These are phyloP conservation scores for Fusarium sp. DNA, from an alignment of 2,329 filamentous ascomycete genomes.

Conservation along the genomic window DNA sequence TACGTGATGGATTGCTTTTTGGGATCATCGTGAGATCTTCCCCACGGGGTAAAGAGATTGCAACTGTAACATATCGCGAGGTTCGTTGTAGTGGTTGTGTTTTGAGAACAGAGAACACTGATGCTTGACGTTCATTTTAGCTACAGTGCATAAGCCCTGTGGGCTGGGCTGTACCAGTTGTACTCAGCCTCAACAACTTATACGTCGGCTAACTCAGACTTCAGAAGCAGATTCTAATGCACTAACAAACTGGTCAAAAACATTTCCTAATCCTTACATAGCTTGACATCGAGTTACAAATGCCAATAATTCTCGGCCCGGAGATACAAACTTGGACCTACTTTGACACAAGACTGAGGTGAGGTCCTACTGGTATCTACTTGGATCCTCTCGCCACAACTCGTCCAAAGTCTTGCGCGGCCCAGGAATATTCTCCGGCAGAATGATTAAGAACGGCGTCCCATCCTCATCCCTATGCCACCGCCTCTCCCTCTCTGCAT, in stretches of 20 bases:
- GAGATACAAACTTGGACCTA: not conserved
- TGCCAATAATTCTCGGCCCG: not conserved
- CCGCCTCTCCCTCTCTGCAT: not conserved
- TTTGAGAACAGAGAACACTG: not conserved
- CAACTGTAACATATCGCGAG: not conserved
- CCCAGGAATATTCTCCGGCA: not conserved
- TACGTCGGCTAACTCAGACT: not conserved
- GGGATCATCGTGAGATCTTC: constrained; percentile 23
- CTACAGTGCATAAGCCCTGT: not conserved
- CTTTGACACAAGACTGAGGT: not conserved
- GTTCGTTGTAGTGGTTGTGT: not conserved
- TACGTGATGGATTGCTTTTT: constrained; percentile 20
- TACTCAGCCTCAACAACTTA: not conserved
- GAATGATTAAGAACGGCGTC: not conserved
- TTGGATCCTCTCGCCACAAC: not conserved
- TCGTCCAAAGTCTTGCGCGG: not conserved
- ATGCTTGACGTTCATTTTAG: not conserved
- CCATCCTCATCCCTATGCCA: not conserved
- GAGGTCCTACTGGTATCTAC: not conserved
- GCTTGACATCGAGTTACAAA: not conserved
- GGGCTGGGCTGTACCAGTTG: not conserved
- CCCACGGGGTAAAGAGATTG: constrained; percentile 32
- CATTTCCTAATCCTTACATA: not conserved
- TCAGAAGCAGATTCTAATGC: not conserved
- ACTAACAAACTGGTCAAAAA: not conserved